phyloP scores from a whole-genome alignment of 306 rosid genomes.

The Cicer judaicum region DNA sequence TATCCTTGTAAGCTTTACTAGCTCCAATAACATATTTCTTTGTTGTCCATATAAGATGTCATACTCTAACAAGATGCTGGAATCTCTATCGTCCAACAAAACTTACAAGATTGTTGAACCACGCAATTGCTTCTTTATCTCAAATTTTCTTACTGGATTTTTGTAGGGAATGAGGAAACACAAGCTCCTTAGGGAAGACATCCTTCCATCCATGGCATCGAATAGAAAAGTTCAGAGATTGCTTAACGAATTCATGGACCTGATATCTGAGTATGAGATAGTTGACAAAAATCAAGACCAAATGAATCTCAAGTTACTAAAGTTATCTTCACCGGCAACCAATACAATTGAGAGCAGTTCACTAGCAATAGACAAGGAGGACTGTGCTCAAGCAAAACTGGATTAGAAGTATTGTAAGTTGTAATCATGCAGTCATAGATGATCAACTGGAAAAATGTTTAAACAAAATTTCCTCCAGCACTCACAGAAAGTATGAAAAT shows the following conservation, averaged over 20 bases:
- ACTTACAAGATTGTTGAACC: constrained; percentile 1
- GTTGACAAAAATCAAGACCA: constrained; percentile 51
- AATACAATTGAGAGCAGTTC: constrained; percentile 41
- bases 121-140: constrained; percentile 27
- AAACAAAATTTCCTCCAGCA: too few species aligned
- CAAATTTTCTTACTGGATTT: constrained; percentile 28
- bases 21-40: constrained; percentile 14
- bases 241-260: constrained; percentile 94
- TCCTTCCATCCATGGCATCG: constrained; percentile 97
- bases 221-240: constrained; percentile 95
- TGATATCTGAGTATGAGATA: constrained; percentile 74
- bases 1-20: constrained; percentile 74
- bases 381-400: constrained; percentile 31
- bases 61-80: not conserved
- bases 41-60: too few species aligned
- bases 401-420: constrained; percentile 43
- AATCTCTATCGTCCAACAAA: constrained; percentile 1
- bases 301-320: constrained; percentile 35
- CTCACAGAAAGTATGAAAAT: too few species aligned
- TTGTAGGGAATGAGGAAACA: constrained; percentile 93
- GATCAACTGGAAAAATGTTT: too few species aligned
- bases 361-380: constrained; percentile 34
- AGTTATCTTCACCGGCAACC: constrained; percentile 44
- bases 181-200: constrained; percentile 87
- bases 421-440: constrained; percentile 30